phyloP scores from a whole-genome alignment of 495 filamentous ascomycete genomes.

The Darksidea phi region DNA sequence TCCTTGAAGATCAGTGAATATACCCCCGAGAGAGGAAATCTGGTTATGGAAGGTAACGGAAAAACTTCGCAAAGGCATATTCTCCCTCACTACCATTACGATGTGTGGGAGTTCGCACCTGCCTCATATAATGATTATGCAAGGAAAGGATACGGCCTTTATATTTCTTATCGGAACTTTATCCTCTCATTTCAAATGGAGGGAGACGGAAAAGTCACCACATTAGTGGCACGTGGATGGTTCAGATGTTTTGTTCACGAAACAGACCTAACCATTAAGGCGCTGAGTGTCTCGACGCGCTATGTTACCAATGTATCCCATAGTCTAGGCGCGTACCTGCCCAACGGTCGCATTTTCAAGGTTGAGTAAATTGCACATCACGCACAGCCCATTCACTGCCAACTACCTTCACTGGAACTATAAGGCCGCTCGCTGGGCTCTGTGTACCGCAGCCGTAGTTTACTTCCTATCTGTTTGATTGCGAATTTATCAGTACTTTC shows the following conservation, averaged over 20 bases:
- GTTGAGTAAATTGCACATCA: too few species aligned
- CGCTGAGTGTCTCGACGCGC: too few species aligned
- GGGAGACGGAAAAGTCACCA: not conserved
- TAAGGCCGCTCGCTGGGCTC: too few species aligned
- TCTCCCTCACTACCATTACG: not conserved
- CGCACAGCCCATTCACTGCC: too few species aligned
- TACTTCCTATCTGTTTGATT: too few species aligned
- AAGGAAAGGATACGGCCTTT: not conserved
- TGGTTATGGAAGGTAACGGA: not conserved
- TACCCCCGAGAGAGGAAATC: not conserved
- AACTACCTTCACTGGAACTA: too few species aligned
- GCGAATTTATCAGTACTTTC: too few species aligned
- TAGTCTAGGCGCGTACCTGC: too few species aligned
- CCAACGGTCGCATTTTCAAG: too few species aligned
- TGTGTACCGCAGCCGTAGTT: too few species aligned
- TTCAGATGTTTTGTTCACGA: not conserved
- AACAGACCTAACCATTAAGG: too few species aligned
- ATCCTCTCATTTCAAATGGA: not conserved
- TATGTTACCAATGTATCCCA: too few species aligned
- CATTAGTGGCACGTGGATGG: not conserved
- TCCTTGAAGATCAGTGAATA: not conserved
- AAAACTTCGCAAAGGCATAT: not conserved
- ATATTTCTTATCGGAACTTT: not conserved
- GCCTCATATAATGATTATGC: not conserved
- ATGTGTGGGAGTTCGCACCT: conserved; percentile 5